phyloP scores from a whole-genome alignment of 2,329 filamentous ascomycete species.

The Arthrocladium fulminans region DNA sequence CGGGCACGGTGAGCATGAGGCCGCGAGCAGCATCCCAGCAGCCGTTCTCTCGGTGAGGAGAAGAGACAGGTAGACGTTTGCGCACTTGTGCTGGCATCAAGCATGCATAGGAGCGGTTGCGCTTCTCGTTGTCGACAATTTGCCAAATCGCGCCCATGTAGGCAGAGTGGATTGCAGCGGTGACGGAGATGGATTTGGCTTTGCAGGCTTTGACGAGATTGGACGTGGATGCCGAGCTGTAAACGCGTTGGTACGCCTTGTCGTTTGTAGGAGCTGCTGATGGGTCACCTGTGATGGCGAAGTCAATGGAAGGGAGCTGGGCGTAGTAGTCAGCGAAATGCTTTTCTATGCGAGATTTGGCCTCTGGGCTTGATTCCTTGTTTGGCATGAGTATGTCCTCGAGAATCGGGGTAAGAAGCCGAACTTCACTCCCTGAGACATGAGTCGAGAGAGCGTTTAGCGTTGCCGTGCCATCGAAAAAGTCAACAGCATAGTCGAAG shows the following conservation, averaged over 20 bases:
- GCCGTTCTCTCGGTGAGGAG: constrained; percentile 8
- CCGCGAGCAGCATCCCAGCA: constrained; percentile 10
- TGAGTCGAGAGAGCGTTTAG: constrained; percentile 1
- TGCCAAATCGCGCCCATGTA: constrained; percentile 9
- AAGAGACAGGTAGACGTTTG: constrained; percentile 8
- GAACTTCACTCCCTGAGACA: constrained; percentile 4
- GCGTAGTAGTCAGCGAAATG: constrained; percentile 10
- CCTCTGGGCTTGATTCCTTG: background rate
- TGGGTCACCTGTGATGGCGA: constrained; percentile 7
- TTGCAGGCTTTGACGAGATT: constrained; percentile 7
- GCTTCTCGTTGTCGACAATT: background rate
- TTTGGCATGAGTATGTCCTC: constrained; percentile 12
- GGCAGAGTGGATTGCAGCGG: constrained; percentile 10
- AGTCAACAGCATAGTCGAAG: constrained; percentile 10
- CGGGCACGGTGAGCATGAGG: constrained; percentile 8
- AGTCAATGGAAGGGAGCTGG: constrained; percentile 8
- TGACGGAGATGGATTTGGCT: constrained; percentile 7
- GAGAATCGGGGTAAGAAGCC: constrained; percentile 9
- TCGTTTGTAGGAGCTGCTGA: background rate
- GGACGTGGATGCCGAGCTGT: background rate
- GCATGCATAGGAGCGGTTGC: constrained; percentile 3
- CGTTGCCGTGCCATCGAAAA: constrained; percentile 4
- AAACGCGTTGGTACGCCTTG: constrained; percentile 5
- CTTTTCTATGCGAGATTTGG: constrained; percentile 6
- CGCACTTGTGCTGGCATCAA: constrained; percentile 14